A percentile compares a stretch with the other conserved stretches of the same genome.
phyloP scores from a whole-genome alignment of 208 protist species.

The Leptomonas pyrrhocoris region DNA sequence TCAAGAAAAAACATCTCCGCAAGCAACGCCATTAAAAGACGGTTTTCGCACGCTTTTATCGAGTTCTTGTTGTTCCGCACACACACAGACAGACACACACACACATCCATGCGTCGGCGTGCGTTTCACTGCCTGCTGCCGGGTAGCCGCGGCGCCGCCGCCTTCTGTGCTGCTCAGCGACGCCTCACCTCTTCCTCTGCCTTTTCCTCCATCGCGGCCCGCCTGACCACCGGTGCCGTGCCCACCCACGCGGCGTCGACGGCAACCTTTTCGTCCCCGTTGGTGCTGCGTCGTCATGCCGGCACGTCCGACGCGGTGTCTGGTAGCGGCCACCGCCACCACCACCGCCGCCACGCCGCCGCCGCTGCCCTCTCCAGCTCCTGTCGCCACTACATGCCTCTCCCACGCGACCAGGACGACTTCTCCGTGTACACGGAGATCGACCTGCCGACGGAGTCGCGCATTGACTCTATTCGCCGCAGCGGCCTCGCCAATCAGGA shows the following conservation, averaged over 20 bases:
- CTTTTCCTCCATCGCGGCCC: neutral
- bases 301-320: too few relatives aligned
- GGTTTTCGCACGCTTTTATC: too few relatives aligned
- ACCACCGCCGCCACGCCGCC: neutral
- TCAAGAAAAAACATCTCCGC: too few relatives aligned
- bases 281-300: neutral
- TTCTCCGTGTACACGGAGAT: conserved; percentile 87
- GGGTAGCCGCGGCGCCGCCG: neutral
- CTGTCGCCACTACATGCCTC: conserved; percentile 58
- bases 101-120: neutral
- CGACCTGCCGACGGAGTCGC: conserved; percentile 79
- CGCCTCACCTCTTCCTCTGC: neutral
- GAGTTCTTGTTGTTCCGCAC: neutral
- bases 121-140: neutral
- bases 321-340: too few relatives aligned
- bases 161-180: neutral
- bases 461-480: conserved; percentile 77
- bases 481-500: conserved; percentile 68
- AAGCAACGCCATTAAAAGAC: too few relatives aligned
- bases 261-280: conserved; percentile 3
- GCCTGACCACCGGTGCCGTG: neutral
- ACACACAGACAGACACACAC: conserved; percentile 2
- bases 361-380: neutral
- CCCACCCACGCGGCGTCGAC: neutral
- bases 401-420: conserved; percentile 73